Evolutionary conservation across 345 rosid species (phyloP).

Genomic region (Camelina laxa): DNA sequence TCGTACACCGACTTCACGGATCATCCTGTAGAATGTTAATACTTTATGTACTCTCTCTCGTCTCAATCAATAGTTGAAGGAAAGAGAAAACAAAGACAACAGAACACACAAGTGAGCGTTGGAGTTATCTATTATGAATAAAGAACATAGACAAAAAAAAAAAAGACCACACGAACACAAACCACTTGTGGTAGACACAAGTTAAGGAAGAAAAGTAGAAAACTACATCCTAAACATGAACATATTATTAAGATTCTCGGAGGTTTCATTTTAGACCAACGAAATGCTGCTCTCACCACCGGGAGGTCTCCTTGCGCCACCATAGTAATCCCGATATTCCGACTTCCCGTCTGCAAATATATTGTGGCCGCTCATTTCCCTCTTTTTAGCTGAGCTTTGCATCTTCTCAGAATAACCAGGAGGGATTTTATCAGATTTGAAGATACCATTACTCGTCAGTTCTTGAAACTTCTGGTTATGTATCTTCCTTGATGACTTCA

Average conservation of each 20-base stretch:
- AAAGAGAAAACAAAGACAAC: not conserved
- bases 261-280: conserved; percentile 14
- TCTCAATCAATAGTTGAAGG: not conserved
- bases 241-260: not conserved
- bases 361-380: conserved; percentile 78
- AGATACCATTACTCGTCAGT: conserved; percentile 75
- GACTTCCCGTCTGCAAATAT: conserved; percentile 79
- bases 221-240: conserved; percentile 10
- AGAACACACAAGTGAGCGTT: not conserved
- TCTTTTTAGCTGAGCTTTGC: conserved; percentile 65
- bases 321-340: conserved; percentile 66
- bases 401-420: conserved; percentile 74
- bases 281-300: conserved; percentile 91
- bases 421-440: conserved; percentile 60
- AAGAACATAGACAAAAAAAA: conserved; percentile 19
- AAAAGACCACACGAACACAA: conserved; percentile 30
- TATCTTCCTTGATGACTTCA: conserved; percentile 68
- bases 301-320: conserved; percentile 87
- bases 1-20: not conserved
- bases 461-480: conserved; percentile 61
- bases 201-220: not conserved
- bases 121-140: not conserved
- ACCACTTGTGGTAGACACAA: not conserved
- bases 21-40: not conserved
- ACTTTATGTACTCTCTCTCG: not conserved